Conservation (phyloP, 164 flowering plant species). For the Dillenia turbinata region DNA sequence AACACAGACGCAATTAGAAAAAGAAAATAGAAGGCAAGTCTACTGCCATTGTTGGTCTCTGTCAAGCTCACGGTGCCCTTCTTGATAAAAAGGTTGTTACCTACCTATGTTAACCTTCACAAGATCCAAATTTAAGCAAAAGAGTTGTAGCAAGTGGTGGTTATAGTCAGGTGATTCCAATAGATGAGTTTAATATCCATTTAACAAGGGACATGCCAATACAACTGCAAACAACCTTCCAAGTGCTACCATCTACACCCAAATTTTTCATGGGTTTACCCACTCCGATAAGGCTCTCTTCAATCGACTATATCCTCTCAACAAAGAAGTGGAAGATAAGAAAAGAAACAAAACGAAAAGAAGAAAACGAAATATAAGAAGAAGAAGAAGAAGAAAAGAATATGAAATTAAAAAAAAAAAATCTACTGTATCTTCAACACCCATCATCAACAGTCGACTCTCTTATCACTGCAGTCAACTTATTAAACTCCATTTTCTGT, state of each 20-base stretch:
- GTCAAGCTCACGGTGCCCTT: conserved; percentile 95
- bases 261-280: too few species aligned
- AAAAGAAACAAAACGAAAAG: too few species aligned
- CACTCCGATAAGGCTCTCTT: conserved; percentile 96
- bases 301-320: conserved; percentile 84
- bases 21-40: conserved; percentile 72
- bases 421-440: too few species aligned
- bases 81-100: conserved; percentile 97
- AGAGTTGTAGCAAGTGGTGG: conserved; percentile 99
- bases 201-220: conserved; percentile 96
- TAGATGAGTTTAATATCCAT: conserved; percentile 99
- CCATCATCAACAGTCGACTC: too few species aligned
- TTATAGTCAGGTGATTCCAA: conserved; percentile 97
- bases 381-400: too few species aligned
- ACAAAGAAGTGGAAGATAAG: conserved; percentile 60
- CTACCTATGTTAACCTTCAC: conserved; percentile 96
- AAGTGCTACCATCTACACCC: conserved; percentile 98
- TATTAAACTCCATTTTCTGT: too few species aligned
- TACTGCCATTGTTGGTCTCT: conserved; percentile 96
- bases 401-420: too few species aligned
- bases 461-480: too few species aligned
- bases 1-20: too few species aligned
- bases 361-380: too few species aligned
- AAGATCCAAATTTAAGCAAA: conserved; percentile 98
- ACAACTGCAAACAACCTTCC: conserved; percentile 99